Evolutionary conservation across 2,329 filamentous ascomycete species (phyloP).

Genomic region (Aspergillus viridinutans): DNA sequence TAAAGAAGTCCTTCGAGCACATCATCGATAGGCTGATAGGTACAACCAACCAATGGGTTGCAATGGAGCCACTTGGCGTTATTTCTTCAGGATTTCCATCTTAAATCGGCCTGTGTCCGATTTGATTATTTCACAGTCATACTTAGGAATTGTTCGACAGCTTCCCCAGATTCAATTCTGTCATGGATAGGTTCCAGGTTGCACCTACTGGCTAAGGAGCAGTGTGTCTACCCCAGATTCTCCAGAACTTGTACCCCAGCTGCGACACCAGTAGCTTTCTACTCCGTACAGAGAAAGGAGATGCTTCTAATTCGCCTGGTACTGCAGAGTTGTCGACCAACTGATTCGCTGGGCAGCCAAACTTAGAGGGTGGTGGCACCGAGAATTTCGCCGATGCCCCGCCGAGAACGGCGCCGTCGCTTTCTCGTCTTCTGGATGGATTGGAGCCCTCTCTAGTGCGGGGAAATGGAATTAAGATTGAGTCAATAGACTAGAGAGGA

Average conservation of each 20-base stretch:
- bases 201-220: no score
- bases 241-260: no score
- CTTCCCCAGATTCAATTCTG: no score
- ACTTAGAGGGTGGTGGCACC: conserved; percentile 2
- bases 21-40: conserved; percentile 11
- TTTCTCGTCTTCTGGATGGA: not conserved
- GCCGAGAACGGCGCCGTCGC: conserved; percentile 12
- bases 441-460: not conserved
- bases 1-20: conserved; percentile 18
- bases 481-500: not conserved
- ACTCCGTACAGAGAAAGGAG: no score
- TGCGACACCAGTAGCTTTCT: not conserved
- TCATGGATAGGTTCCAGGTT: no score
- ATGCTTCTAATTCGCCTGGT: not conserved
- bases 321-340: not conserved
- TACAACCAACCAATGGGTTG: not conserved
- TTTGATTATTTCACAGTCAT: not conserved
- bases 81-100: no score
- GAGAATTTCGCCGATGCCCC: conserved; percentile 26
- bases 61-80: not conserved
- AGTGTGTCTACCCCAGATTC: no score
- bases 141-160: no score
- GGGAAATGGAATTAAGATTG: not conserved
- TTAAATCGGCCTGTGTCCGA: no score
- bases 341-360: not conserved